A percentile compares a stretch with the other conserved stretches of the same genome.
These are phyloP conservation scores for Saccharomycopsis sp. DNA, from an alignment of 805 yeast species.

Conservation along the genomic window DNA sequence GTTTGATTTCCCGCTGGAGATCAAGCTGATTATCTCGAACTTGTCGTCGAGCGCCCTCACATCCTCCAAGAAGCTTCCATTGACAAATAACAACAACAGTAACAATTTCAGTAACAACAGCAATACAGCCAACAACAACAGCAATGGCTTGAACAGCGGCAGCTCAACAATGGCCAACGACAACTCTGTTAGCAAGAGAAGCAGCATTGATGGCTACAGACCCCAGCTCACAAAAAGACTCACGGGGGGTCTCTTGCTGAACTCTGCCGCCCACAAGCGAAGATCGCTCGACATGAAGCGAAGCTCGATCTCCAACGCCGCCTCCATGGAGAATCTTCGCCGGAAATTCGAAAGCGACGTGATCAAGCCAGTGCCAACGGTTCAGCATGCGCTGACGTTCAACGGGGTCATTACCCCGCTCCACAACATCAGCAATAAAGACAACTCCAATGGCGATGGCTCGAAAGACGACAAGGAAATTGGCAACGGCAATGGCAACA, in stretches of 20 bases:
- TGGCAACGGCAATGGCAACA: conserved; percentile 12
- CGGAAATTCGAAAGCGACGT: neutral
- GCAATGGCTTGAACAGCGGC: conserved; percentile 3
- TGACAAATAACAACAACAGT: too few relatives aligned
- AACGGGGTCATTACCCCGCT: too few relatives aligned
- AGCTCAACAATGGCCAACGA: neutral
- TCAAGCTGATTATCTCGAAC: conserved; percentile 11
- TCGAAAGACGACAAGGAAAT: neutral
- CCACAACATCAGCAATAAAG: too few relatives aligned
- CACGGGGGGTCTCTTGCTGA: conserved; percentile 5
- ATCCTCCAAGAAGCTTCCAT: conserved; percentile 10
- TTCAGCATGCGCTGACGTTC: too few relatives aligned
- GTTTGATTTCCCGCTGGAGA: conserved; percentile 20
- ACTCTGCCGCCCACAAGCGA: conserved; percentile 5
- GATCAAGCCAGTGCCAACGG: neutral
- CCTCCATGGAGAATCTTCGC: neutral
- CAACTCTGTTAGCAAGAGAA: neutral
- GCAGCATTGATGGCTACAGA: conserved; percentile 7
- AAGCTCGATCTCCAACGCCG: neutral
- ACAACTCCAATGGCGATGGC: neutral
- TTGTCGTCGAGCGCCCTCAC: conserved; percentile 13
- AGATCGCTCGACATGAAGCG: conserved; percentile 6
- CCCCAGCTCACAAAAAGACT: conserved; percentile 11
- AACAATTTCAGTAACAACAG: neutral
- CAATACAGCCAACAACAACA: neutral